phyloP scores from a whole-genome alignment of 2,329 filamentous ascomycete species.

The Metarhizium robertsii region DNA sequence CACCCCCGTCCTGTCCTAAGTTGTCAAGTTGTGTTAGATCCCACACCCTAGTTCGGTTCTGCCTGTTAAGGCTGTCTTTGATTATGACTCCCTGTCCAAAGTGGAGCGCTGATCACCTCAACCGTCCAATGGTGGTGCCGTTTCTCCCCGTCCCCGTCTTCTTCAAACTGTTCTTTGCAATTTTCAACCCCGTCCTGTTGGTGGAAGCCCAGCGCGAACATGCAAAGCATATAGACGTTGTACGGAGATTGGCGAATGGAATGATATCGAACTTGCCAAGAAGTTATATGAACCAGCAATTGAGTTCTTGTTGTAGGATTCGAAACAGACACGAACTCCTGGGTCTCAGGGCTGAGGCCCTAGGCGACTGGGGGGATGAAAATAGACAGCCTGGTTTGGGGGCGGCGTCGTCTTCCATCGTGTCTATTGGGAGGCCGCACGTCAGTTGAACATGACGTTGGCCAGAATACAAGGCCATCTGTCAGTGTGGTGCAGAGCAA shows the following conservation, averaged over 20 bases:
- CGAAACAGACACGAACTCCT: slow-evolving; percentile 9
- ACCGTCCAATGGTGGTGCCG: not conserved
- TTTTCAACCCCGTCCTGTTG: not conserved
- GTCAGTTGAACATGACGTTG: slow-evolving; percentile 1
- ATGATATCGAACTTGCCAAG: slow-evolving; percentile 1
- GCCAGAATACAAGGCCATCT: not conserved
- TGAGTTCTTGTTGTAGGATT: not conserved
- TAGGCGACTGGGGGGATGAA: slow-evolving; percentile 1
- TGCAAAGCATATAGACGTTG: not conserved
- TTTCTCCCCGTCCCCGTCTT: not conserved
- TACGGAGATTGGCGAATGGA: not conserved
- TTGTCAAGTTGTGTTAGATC: too few relatives aligned
- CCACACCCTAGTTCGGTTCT: not conserved
- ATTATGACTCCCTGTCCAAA: slow-evolving; percentile 4
- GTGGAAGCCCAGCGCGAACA: slow-evolving; percentile 2
- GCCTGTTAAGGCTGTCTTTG: slow-evolving; percentile 1
- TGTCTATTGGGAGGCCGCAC: not conserved
- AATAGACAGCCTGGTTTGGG: slow-evolving; percentile 1
- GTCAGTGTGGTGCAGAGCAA: not conserved
- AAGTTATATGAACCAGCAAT: not conserved
- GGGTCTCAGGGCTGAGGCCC: not conserved
- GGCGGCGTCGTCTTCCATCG: not conserved
- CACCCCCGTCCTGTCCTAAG: not conserved
- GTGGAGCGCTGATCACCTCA: not conserved
- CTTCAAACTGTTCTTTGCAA: not conserved